Base-by-base conservation (phyloP, 176 grass and related monocot genomes). In the bread wheat (Triticum aestivum) region DNA sequence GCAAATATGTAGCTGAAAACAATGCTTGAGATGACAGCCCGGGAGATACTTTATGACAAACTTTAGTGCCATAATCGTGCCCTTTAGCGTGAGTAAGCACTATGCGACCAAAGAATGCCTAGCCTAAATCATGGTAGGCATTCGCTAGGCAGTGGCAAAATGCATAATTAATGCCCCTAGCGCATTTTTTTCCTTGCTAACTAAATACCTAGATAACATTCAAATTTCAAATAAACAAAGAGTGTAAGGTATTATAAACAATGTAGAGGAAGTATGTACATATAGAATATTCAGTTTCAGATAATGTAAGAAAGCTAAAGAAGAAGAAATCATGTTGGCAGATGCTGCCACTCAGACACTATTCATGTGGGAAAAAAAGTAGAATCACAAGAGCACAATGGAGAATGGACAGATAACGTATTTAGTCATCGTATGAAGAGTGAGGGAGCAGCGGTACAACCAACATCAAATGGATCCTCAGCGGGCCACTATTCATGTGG, bases 351-450 rank as follows among this genome's bases (percentile, higher is more conserved):
- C 21, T 33, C 45, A 6, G 69, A 69, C 67, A 32, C 29, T 71
- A 61, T 32, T 63, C 29, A 63, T 18, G 3, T 15, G 29, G 51
- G 51, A 38, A 82, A 1, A 78, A 73, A 41, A 79, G 21, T 11
- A 44, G 11, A 66, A 73, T 35, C 32, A 27, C 41, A 80, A 11
- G 17, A 80, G 65, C 13, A 24, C 26, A 78, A 56, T 24, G 2
- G 4, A 24, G 20, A 78, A 56, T 24, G 2, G 4, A 21, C 17
- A 12, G 4, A 72, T 65, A n/a, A 34, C 26, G 13, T 59, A 47
- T 80, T 97, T 83, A 97, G 20, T 97, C 95, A 83, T 98, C 91
- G 26, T 98, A 98, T 29, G 29, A 29, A 29, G 29, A 29, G 29
- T 29, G 29, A 29, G 29, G 29, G 29, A 29, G 29, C 29, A 29